Conservation (phyloP, 306 rosid species). For the Castanospermum australe region DNA sequence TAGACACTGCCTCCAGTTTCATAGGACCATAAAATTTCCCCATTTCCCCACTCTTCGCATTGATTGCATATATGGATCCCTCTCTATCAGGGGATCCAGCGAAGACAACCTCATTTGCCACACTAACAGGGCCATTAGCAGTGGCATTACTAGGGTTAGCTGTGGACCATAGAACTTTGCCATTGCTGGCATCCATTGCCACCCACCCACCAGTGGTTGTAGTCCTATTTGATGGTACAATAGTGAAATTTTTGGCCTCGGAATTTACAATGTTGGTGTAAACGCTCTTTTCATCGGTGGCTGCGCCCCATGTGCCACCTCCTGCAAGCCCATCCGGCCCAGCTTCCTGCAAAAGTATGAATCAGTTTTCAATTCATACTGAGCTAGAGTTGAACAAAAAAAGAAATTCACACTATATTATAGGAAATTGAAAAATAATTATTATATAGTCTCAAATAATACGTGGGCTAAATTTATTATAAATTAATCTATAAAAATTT, state of each 20-base stretch:
- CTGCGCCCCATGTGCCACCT: slow-evolving; percentile 66
- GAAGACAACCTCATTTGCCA: slow-evolving; percentile 58
- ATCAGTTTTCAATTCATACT: too few species aligned
- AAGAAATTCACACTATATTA: too few species aligned
- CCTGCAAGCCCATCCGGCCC: slow-evolving; percentile 53
- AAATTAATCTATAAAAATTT: too few species aligned
- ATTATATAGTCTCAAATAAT: too few species aligned
- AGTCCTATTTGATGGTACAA: slow-evolving; percentile 39
- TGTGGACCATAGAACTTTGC: slow-evolving; percentile 48
- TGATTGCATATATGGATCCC: slow-evolving; percentile 50
- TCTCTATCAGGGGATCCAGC: slow-evolving; percentile 39
- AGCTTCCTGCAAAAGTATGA: slow-evolving; percentile 56
- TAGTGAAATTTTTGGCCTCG: slow-evolving; percentile 43
- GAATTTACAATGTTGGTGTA: slow-evolving; percentile 51
- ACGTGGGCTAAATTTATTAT: too few species aligned
- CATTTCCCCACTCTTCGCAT: slow-evolving; percentile 46
- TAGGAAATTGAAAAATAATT: too few species aligned
- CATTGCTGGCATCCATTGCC: slow-evolving; percentile 47
- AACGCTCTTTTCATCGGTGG: slow-evolving; percentile 45
- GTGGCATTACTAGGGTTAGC: slow-evolving; percentile 32
- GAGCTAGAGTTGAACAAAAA: too few species aligned
- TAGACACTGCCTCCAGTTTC: slow-evolving; percentile 40
- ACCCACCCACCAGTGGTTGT: slow-evolving; percentile 63
- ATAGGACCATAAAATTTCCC: slow-evolving; percentile 50
- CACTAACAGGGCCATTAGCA: slow-evolving; percentile 40